Evolutionary conservation across 805 yeast genomes (phyloP), one percentile per base, ranked within the genome.

Genomic region (Kluyveromyces wickerhamii): DNA sequence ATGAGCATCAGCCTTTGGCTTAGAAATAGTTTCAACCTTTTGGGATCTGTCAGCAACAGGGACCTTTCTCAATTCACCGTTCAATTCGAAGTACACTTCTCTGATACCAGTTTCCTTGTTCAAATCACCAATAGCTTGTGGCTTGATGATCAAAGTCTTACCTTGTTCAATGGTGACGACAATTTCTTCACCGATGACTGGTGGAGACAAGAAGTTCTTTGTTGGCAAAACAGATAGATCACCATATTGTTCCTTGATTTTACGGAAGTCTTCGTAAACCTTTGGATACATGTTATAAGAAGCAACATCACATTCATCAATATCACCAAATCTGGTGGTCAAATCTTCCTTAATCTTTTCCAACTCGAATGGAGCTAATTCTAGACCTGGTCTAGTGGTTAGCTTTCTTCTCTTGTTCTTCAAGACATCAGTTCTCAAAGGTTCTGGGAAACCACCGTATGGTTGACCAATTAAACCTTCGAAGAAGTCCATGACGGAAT

Each of bases 401-500:
- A 92, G 74, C 66, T 86, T 86, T 66, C 83, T 78, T 68, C 98
- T 82, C 79, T 87, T 87, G 60, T 88, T 94, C 53, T 78, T 77
- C 55, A 92, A 76, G 43, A 92, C 74, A 61, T 88, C 85, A 25
- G 95, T 72, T 67, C 99, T 79, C 63, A 92, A 71, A 25, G 99
- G 98, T 67, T 92, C 99, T 40, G 99, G 98, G 95, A 92, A 92
- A 7, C 99, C 99, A 48, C 98, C 99, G 59, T 85, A 86, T 55
- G 99, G 99, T 48, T 92, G 92, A 59, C 99, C 99, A 84, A 92
- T 92, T 60, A 92, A 74, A 52, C 99, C 99, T 70, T 92, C 95
- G 74, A 92, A 87, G 76, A 92, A 92, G 65, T 92, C 99, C 60
- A 92, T 73, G 12, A 92, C 96, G 14, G 97, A 89, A 57, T 83